Base-by-base conservation (phyloP, 805 yeast species). In the Candida sithepensis region DNA sequence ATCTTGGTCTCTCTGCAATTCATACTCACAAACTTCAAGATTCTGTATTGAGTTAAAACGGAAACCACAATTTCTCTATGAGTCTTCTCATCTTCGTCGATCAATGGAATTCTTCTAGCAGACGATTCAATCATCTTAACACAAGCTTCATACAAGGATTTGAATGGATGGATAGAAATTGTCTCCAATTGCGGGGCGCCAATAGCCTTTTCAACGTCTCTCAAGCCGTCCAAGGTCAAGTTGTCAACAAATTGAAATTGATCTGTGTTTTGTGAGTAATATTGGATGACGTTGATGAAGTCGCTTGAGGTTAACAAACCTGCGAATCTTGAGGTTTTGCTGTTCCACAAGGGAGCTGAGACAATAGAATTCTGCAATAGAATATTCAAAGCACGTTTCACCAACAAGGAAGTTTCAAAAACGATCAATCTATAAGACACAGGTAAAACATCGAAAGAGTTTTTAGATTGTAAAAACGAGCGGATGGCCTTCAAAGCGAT, bases 291-390 rank as follows among this genome's bases (percentile, higher is more conserved):
- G 59, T 94, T 92, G 55, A 94, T 87, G 66, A 90, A 94, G 70
- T 94, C 99, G 37, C 87, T 80, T 16, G 96, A 82, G 3, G 98
- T 94, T 58, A 94, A 73, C 52, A 94, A 77, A 3, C 99, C 99
- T 2, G 97, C 97, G 72, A 94, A 94, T 59, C 86, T 77, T 14
- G 96, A 86, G 14, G 87, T 81, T 60, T 85, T 79, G 49, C 92
- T 85, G 67, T 92, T 88, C 99, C 99, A 94, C 44, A 94, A 72
- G 2, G 99, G 99, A 4, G 98, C 98, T 46, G 96, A 85, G 28
- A 94, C 97, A 60, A 94, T 89, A 63, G 88, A 88, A 66, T 94
- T 94, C 64, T 94, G 98, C 44, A 94, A 73, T 51, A 94, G 70
- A 24, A 95, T 91, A 54, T 89, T 90, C 60, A 94, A 74, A 4